Evolutionary conservation across 225 moss, liverwort and hornwort genomes (phyloP).

Genomic region (Polytrichum commune): DNA sequence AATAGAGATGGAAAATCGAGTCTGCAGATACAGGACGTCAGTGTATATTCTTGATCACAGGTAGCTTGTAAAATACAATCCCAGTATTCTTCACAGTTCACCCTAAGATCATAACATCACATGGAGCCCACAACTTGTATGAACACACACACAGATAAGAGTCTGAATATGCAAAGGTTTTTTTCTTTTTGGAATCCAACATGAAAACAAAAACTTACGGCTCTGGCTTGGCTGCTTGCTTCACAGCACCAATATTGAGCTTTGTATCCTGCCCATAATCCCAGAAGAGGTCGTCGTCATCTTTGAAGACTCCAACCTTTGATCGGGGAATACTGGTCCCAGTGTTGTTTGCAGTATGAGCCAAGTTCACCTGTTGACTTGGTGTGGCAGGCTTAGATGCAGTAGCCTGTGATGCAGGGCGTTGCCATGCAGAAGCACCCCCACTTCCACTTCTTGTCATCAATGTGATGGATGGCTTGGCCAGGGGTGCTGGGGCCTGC

Average conservation of each 20-base stretch:
- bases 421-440: constrained; percentile 70
- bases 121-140: too few species aligned
- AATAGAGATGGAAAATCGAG: constrained; percentile 66
- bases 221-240: constrained; percentile 66
- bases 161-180: too few species aligned
- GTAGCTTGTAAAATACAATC: too few species aligned
- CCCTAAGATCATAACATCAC: too few species aligned
- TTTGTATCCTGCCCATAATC: constrained; percentile 91
- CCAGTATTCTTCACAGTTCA: too few species aligned
- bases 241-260: constrained; percentile 67
- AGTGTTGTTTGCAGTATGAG: constrained; percentile 24
- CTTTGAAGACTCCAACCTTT: constrained; percentile 43
- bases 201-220: constrained; percentile 36
- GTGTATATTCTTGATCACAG: too few species aligned
- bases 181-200: too few species aligned
- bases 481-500: constrained; percentile 14
- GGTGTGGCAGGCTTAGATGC: not conserved
- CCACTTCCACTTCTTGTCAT: constrained; percentile 41
- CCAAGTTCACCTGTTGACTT: constrained; percentile 12
- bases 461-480: constrained; percentile 34
- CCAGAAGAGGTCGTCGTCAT: constrained; percentile 66
- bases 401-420: constrained; percentile 41
- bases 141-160: too few species aligned
- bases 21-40: constrained; percentile 31
- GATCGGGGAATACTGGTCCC: constrained; percentile 12